Conservation (phyloP, 2,329 filamentous ascomycete genomes). For the Scopulariopsis brevicaulis region DNA sequence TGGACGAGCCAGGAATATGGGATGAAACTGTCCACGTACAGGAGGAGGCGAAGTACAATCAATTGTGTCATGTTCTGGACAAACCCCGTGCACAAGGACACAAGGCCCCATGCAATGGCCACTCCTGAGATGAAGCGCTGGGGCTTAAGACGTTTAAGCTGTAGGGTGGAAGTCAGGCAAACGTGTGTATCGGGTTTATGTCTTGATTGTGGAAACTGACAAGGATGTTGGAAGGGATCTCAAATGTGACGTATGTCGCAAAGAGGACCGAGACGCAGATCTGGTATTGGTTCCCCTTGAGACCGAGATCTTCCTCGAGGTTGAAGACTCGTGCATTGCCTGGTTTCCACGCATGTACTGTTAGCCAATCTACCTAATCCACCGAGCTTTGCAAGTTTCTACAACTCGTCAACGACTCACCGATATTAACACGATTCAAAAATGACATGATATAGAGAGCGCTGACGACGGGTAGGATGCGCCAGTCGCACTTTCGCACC, state of each 20-base stretch:
- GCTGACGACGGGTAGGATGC: constrained; percentile 4
- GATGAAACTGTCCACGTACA: too few species aligned
- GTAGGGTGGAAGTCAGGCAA: neutral
- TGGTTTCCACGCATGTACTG: too few species aligned
- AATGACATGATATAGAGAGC: constrained; percentile 5
- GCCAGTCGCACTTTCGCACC: constrained; percentile 3
- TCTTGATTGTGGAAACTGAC: constrained; percentile 8
- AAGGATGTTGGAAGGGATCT: constrained; percentile 27
- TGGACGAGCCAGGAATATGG: too few species aligned
- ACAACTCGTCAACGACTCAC: constrained; percentile 1
- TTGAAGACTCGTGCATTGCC: neutral
- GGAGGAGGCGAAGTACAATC: constrained; percentile 28
- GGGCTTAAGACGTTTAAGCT: neutral
- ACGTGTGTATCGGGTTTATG: neutral
- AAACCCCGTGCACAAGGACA: constrained; percentile 34
- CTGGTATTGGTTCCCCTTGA: constrained; percentile 37
- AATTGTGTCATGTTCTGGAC: constrained; percentile 25
- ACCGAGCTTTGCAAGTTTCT: too few species aligned
- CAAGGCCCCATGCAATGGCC: constrained; percentile 31
- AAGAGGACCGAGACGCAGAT: constrained; percentile 18
- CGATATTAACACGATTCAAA: constrained; percentile 4
- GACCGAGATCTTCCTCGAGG: neutral
- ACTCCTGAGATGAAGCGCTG: constrained; percentile 17
- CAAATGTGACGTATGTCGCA: constrained; percentile 23
- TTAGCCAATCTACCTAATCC: too few species aligned